Evolutionary conservation across 257 asterid species (phyloP).

Genomic region (Galeopsis tetrahit): DNA sequence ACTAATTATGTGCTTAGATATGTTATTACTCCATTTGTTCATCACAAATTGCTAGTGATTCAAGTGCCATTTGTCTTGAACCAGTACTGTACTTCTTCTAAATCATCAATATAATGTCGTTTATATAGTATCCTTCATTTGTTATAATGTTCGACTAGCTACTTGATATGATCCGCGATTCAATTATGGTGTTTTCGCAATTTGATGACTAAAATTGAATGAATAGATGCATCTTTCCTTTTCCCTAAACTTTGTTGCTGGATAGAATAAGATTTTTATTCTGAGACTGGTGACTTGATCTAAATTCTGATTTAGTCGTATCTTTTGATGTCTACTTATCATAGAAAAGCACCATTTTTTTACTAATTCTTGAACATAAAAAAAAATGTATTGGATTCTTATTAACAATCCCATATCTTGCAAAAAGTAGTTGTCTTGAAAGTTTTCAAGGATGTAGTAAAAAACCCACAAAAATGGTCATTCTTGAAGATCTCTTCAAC

Average conservation of each 20-base stretch:
- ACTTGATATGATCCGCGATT: no score
- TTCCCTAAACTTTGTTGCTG: neutral
- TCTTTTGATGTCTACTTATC: constrained; percentile 38
- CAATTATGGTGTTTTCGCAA: no score
- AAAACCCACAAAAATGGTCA: constrained; percentile 19
- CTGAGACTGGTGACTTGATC: neutral
- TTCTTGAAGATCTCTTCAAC: constrained; percentile 35
- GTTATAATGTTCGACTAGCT: neutral
- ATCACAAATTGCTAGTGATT: constrained; percentile 34
- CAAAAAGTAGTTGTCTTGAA: constrained; percentile 24
- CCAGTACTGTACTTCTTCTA: constrained; percentile 19
- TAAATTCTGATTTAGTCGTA: constrained; percentile 36
- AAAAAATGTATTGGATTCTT: constrained; percentile 35
- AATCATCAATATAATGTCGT: constrained; percentile 6
- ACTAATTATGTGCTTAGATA: constrained; percentile 29
- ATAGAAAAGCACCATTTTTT: constrained; percentile 29
- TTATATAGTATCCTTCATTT: constrained; percentile 22
- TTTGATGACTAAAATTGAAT: no score
- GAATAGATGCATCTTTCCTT: no score
- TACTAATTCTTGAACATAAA: neutral
- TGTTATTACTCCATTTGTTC: constrained; percentile 24
- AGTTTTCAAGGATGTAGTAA: constrained; percentile 2
- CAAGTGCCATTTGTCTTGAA: constrained; percentile 29
- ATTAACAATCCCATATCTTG: constrained; percentile 26
- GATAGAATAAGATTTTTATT: constrained; percentile 26